Evolutionary conservation across 2,329 filamentous ascomycete species (phyloP), one percentile per base, ranked within the genome.

Genomic region (Cladosporium colombiae): DNA sequence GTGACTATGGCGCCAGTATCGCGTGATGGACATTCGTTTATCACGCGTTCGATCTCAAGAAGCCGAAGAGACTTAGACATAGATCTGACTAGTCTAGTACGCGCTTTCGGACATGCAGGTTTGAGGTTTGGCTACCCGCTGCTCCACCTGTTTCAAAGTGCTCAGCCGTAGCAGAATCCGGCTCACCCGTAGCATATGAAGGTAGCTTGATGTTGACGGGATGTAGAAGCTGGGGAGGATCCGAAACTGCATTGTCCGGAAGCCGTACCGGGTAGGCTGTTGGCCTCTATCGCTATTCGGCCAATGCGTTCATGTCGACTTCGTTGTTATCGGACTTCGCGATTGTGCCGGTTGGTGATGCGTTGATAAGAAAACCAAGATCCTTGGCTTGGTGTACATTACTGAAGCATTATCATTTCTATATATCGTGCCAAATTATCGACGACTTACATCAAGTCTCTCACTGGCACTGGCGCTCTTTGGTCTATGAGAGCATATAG

Each of bases 231-330:
- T 59, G 56, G 44, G 56, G 25, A 46, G 14, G 13, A 59, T 16
- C 56, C 56, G 56, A 59, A 59, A 59, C 56, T 40, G 37, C 56
- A 46, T 59, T 46, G 35, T 46, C 56, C 56, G 56, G 56, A 59
- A n/a, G 37, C 56, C 56, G 25, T 21, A 25, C 21, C 52, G 52
- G 29, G n/a, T 23, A 23, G 27, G 10, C 25, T 25, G 27, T 57
- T 57, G 37, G 56, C 25, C 21, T 57, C 31, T 57, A 23, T 23
- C 56, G 16, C 23, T 40, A 6, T 11, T 6, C 14, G 56, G 56
- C 27, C 55, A 31, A 57, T 57, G 55, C 56, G 46, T 59, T 46
- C 55, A 21, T 57, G 53, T 40, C 27, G 27, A 25, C 27, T 29
- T 29, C 25, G 16, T 52, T 10, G 5, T 29, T 29, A 52, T 29